A percentile compares a stretch with the other conserved stretches of the same genome.
Conservation (phyloP, 2,329 filamentous ascomycete genomes). For the Pestalotiopsis sp. region DNA sequence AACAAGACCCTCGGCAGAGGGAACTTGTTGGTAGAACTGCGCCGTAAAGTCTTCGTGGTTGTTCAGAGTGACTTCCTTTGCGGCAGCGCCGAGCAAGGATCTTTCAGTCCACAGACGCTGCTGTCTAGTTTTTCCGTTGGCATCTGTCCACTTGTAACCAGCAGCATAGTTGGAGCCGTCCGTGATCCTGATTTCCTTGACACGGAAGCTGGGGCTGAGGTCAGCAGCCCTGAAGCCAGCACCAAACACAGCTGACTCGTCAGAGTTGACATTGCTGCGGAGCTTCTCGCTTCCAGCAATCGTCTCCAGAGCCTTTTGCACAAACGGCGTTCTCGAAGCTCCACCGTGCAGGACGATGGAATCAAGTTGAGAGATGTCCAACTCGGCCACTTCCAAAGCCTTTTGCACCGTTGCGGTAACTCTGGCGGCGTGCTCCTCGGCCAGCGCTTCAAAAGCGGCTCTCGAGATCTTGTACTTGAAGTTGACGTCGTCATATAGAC, state of each 20-base stretch:
- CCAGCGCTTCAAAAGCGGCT: constrained; percentile 78
- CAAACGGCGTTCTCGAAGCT: constrained; percentile 86
- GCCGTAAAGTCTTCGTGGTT: constrained; percentile 82
- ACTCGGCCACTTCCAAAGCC: constrained; percentile 72
- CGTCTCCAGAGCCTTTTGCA: constrained; percentile 85
- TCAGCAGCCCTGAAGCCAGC: constrained; percentile 92
- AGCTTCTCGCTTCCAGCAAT: constrained; percentile 77
- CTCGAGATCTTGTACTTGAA: constrained; percentile 90
- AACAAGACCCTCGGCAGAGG: constrained; percentile 40
- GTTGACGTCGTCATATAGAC: constrained; percentile 86
- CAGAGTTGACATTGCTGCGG: constrained; percentile 91
- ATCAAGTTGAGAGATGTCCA: constrained; percentile 76
- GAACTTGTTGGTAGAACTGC: constrained; percentile 75
- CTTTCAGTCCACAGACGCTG: constrained; percentile 82
- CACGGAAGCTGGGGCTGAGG: constrained; percentile 91
- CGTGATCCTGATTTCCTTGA: constrained; percentile 90
- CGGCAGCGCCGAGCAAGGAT: constrained; percentile 71
- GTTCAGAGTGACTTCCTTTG: constrained; percentile 85
- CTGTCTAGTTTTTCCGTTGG: constrained; percentile 70
- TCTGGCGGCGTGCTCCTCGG: constrained; percentile 66
- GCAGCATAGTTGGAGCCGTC: constrained; percentile 76
- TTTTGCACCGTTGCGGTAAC: constrained; percentile 71
- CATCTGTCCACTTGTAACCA: constrained; percentile 72
- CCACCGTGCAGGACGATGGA: constrained; percentile 94
- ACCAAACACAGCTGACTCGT: constrained; percentile 94